Evolutionary conservation across 495 filamentous ascomycete species (phyloP).

Genomic region (Haplographium delicatum): DNA sequence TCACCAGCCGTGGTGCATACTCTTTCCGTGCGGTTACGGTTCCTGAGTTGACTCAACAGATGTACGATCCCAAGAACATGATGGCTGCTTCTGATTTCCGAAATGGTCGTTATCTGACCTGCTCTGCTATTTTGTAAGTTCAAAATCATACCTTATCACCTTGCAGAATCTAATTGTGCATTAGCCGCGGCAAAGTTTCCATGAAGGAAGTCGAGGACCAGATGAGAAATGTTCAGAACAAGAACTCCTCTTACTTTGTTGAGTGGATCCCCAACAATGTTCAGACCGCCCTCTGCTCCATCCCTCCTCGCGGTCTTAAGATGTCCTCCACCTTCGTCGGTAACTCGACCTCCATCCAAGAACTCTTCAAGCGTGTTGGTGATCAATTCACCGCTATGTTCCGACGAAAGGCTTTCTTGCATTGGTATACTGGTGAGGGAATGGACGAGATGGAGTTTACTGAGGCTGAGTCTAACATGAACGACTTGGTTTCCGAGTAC

Average conservation of each 20-base stretch:
- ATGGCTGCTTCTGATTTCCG: conserved; percentile 99
- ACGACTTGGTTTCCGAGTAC: conserved; percentile 99
- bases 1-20: conserved; percentile 91
- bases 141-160: conserved; percentile 28
- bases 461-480: conserved; percentile 99
- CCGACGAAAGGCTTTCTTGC: conserved; percentile 99
- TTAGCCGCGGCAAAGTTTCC: conserved; percentile 89
- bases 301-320: conserved; percentile 95
- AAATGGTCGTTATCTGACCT: conserved; percentile 98
- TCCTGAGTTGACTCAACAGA: conserved; percentile 98
- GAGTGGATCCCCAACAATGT: conserved; percentile 99
- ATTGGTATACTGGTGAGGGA: conserved; percentile 99
- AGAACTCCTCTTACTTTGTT: conserved; percentile 99
- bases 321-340: conserved; percentile 99
- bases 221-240: conserved; percentile 99
- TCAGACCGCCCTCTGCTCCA: conserved; percentile 98
- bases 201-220: conserved; percentile 99
- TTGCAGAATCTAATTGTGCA: conserved; percentile 36
- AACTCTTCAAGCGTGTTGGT: conserved; percentile 99
- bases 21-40: conserved; percentile 97
- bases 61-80: conserved; percentile 99
- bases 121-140: conserved; percentile 86
- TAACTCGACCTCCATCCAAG: conserved; percentile 99
- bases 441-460: conserved; percentile 99
- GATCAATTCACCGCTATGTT: conserved; percentile 99